Evolutionary conservation across 2,329 filamentous ascomycete genomes (phyloP), one percentile per base, ranked within the genome.

Genomic region (Stylonectria norvegica): DNA sequence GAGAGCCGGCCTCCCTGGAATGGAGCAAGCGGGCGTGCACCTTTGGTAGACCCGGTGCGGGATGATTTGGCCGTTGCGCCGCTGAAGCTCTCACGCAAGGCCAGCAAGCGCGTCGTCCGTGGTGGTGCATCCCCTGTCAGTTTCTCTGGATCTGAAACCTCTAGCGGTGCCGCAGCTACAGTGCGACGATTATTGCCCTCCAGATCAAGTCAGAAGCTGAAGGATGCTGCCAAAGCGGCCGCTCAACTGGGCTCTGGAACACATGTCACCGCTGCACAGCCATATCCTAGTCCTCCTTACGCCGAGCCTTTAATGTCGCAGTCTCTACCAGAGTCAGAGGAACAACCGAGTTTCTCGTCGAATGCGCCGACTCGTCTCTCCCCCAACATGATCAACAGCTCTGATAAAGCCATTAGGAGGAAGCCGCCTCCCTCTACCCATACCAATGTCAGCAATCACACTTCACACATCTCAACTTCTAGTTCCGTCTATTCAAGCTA

Each of bases 1-100:
- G 68, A 73, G 18, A 68, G 57, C 36, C 69, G 72, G 16, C 79
- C 81, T 5, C 72, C 81, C 42, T 89, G 86, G 86, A 83, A 81
- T 53, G 85, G 85, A 14, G 79, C 81, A 25, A 88, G 81, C 58
- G 86, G 86, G 19, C 78, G 85, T 49, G 73, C 74, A 29, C 70
- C 76, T 23, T 71, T 87, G 40, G 75, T 86, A 22, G 73, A 75
- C 31, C 81, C 84, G 4, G 74, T 87, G 25, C 74, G 70, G 55
- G 83, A 87, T 57, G 77, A 78, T 23, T 67, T 67, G 29, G 66
- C 70, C 43, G 75, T 73, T 11, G 65, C 74, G 42, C 77, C 80
- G n/a, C 63, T 85, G 29, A 73, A 66, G 45, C 67, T 84, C 40
- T 73, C 75, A 12, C 67, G 67, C 29, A 78, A 70, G 58, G 73